Conservation (phyloP, 208 protist genomes). For the Acanthamoeba triangularis region DNA sequence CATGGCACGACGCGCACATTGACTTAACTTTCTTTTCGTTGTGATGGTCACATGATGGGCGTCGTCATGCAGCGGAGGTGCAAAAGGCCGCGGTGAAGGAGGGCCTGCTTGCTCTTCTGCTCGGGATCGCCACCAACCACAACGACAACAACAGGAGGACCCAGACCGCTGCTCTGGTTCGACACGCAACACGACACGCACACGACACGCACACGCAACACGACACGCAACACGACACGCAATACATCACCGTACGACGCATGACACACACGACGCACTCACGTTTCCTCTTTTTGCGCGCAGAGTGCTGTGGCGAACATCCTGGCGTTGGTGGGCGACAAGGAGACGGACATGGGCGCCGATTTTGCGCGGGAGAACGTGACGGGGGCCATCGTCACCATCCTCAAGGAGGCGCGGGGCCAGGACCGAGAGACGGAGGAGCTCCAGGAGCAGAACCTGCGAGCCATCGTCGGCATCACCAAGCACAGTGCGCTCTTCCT, state of each 20-base stretch:
- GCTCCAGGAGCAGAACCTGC: slow-evolving; percentile 36
- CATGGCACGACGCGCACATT: too few species aligned
- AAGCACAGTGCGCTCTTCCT: neutral
- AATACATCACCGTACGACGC: too few species aligned
- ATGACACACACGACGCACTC: too few species aligned
- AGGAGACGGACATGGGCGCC: neutral
- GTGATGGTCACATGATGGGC: too few species aligned
- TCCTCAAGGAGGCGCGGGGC: neutral
- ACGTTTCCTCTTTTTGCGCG: too few species aligned
- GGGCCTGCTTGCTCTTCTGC: neutral
- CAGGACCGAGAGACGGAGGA: neutral
- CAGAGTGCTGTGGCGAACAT: slow-evolving; percentile 21
- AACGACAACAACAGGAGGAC: neutral
- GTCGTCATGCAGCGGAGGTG: neutral
- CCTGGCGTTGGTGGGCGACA: neutral
- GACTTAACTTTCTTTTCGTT: neutral
- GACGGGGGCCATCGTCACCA: neutral
- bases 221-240: too few species aligned
- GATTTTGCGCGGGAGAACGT: slow-evolving; percentile 10
- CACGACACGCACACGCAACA: too few species aligned
- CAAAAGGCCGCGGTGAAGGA: slow-evolving; percentile 1
- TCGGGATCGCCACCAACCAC: neutral
- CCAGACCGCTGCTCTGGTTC: neutral
- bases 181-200: too few species aligned
- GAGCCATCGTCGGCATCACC: neutral